These are phyloP conservation scores for Ceratobasidium sp. DNA, from an alignment of 1,284 basidiomycete genomes.

Conservation along the genomic window DNA sequence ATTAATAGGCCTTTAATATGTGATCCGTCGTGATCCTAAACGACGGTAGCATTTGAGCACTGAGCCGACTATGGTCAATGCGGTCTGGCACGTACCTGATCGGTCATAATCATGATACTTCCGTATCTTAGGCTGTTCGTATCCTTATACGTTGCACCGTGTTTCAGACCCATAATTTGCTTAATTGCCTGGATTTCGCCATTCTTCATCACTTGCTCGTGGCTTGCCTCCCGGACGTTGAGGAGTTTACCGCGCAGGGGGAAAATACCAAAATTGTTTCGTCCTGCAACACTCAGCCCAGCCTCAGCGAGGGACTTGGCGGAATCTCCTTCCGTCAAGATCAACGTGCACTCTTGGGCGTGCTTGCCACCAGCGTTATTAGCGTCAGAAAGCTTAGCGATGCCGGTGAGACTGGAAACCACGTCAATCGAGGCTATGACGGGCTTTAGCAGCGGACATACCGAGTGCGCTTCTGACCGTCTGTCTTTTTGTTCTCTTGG, in stretches of 20 bases:
- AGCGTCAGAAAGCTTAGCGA: conserved; percentile 95
- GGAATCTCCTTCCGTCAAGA: conserved; percentile 99
- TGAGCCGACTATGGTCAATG: conserved; percentile 32
- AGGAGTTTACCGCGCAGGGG: conserved; percentile 96
- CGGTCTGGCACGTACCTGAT: conserved; percentile 73
- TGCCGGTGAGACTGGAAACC: conserved; percentile 75
- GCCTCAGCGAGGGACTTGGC: conserved; percentile 97
- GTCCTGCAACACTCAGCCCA: conserved; percentile 92
- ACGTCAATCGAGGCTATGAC: neutral
- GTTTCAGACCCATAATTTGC: conserved; percentile 96
- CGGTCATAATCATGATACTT: conserved; percentile 99
- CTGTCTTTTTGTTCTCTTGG: conserved; percentile 94
- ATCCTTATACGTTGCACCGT: conserved; percentile 86
- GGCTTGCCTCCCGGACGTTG: conserved; percentile 96
- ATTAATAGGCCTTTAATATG: conserved; percentile 99
- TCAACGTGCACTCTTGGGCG: conserved; percentile 88
- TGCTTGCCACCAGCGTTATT: conserved; percentile 94
- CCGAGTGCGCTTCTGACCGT: conserved; percentile 92
- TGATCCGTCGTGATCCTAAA: conserved; percentile 97
- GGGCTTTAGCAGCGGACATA: conserved; percentile 47
- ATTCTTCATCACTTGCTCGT: conserved; percentile 98
- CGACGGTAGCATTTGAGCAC: conserved; percentile 1
- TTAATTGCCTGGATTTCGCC: conserved; percentile 97
- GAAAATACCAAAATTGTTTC: conserved; percentile 98
- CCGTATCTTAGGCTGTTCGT: conserved; percentile 86